A percentile compares a stretch with the other conserved stretches of the same genome.
Conservation (phyloP, 176 grass and related monocot genomes). For the Hsuehochloa calcarea region DNA sequence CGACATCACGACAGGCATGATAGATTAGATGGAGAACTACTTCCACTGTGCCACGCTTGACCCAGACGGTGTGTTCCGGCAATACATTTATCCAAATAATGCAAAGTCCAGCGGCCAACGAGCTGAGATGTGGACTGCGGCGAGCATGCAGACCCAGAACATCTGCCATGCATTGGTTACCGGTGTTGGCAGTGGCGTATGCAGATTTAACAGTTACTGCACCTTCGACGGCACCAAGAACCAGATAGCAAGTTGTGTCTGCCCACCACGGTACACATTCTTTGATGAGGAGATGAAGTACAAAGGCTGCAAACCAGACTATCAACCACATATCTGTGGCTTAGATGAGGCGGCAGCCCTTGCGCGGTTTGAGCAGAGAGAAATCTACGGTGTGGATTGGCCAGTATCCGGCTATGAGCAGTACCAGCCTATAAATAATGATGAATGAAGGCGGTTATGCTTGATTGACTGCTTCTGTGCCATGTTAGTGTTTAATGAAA, state of each 20-base stretch:
- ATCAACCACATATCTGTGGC: conserved; percentile 18
- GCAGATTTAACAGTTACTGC: conserved; percentile 28
- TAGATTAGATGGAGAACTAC: not conserved
- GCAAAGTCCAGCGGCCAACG: too few relatives aligned
- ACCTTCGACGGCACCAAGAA: not conserved
- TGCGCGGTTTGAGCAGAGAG: not conserved
- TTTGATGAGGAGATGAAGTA: not conserved
- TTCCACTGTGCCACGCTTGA: not conserved
- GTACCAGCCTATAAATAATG: not conserved
- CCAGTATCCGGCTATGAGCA: not conserved
- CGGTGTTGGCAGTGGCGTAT: not conserved
- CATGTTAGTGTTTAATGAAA: not conserved
- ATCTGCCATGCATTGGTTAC: not conserved
- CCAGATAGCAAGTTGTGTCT: not conserved
- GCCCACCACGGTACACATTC: not conserved
- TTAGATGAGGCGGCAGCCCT: not conserved
- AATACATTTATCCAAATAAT: not conserved
- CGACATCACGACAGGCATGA: not conserved
- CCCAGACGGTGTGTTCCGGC: conserved; percentile 8
- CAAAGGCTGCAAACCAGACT: conserved; percentile 20
- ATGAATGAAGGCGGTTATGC: not conserved
- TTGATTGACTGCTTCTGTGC: conserved; percentile 24
- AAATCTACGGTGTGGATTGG: not conserved
- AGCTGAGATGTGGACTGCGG: not conserved
- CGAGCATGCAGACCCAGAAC: not conserved